These are phyloP conservation scores for Penicillium nucicola DNA, from an alignment of 495 filamentous ascomycete species.

Conservation along the genomic window DNA sequence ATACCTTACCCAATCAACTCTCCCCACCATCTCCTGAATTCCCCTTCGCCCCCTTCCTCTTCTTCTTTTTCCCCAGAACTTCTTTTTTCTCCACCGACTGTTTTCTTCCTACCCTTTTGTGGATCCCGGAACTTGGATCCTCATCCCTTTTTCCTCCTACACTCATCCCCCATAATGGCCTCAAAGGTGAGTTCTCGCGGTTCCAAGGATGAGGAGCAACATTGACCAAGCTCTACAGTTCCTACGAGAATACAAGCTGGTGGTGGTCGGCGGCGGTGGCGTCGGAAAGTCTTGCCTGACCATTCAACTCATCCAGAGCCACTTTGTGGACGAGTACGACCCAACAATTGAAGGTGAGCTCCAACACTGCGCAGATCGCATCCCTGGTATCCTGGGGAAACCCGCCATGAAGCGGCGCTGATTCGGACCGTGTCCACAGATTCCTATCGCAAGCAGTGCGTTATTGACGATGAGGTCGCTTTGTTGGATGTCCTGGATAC, in stretches of 20 bases:
- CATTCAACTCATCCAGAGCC: constrained; percentile 97
- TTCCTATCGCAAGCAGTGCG: constrained; percentile 99
- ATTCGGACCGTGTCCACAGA: constrained; percentile 52
- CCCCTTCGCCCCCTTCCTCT: constrained; percentile 5
- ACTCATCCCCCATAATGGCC: constrained; percentile 21
- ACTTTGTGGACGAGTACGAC: constrained; percentile 99
- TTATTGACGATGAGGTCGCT: constrained; percentile 96
- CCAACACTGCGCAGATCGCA: constrained; percentile 1
- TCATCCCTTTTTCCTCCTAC: background rate
- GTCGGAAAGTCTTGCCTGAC: constrained; percentile 99
- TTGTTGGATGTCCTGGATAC: constrained; percentile 97
- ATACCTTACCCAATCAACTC: constrained; percentile 5
- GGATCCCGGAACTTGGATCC: no score
- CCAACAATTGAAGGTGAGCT: constrained; percentile 94
- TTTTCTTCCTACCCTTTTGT: constrained; percentile 1
- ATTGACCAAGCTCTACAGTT: constrained; percentile 56
- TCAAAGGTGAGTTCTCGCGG: constrained; percentile 23
- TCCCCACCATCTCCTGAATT: constrained; percentile 17
- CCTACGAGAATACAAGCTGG: constrained; percentile 96
- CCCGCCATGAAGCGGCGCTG: constrained; percentile 4
- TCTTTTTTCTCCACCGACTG: background rate
- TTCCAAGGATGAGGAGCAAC: background rate
- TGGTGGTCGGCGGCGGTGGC: constrained; percentile 96
- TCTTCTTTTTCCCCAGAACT: constrained; percentile 1
- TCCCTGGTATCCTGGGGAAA: background rate